Percentiles rank a stretch among this genome's conserved stretches.
Conservation (phyloP, 495 filamentous ascomycete genomes). For the Lasiosphaeriaceae sp. region DNA sequence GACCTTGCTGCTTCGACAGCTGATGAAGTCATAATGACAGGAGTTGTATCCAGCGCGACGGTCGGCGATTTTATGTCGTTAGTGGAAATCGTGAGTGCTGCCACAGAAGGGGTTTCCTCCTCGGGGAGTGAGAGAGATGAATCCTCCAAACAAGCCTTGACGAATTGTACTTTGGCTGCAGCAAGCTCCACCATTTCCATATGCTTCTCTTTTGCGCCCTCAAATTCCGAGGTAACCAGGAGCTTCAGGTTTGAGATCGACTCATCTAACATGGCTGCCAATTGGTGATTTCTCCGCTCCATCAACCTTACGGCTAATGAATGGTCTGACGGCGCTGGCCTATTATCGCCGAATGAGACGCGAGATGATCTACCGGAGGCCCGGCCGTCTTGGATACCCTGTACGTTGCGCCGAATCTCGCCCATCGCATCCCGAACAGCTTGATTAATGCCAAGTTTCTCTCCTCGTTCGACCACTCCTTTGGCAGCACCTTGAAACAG, state of each 20-base stretch:
- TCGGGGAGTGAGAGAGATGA: conserved; percentile 51
- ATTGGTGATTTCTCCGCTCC: conserved; percentile 65
- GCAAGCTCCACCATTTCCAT: conserved; percentile 57
- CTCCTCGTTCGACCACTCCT: conserved; percentile 74
- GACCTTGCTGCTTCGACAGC: conserved; percentile 24
- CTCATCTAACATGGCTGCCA: conserved; percentile 69
- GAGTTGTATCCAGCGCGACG: conserved; percentile 31
- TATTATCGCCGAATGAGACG: conserved; percentile 26
- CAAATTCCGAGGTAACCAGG: conserved; percentile 32
- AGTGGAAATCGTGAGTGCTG: conserved; percentile 19
- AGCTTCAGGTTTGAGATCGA: conserved; percentile 65
- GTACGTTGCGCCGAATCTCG: conserved; percentile 59
- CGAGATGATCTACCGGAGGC: conserved; percentile 24
- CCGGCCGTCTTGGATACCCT: conserved; percentile 41
- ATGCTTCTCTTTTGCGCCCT: conserved; percentile 32
- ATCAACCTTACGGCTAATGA: conserved; percentile 42
- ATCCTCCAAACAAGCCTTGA: conserved; percentile 74
- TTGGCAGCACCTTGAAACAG: conserved; percentile 83
- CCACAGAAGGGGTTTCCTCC: conserved; percentile 33
- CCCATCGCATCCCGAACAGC: conserved; percentile 85
- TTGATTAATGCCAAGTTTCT: conserved; percentile 84
- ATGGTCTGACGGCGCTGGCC: conserved; percentile 11
- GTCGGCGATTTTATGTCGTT: conserved; percentile 22
- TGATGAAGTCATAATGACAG: conserved; percentile 28
- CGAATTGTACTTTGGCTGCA: conserved; percentile 70